phyloP scores from a whole-genome alignment of 495 filamentous ascomycete species.

The Pyronema domesticum region DNA sequence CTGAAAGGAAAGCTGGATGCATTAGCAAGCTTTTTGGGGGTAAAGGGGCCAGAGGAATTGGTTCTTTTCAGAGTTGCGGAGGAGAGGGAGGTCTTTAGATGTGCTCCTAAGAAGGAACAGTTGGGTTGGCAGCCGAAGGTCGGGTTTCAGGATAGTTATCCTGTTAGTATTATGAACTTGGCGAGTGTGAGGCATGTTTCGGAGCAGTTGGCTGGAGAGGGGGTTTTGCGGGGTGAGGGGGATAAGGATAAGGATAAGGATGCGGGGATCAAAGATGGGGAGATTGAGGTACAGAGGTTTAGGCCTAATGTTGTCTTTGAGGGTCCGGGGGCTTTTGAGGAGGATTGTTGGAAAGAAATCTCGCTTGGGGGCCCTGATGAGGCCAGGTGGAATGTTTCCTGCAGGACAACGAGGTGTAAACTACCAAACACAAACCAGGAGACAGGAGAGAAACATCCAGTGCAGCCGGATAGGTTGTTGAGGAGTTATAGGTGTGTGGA shows the following conservation, averaged over 20 bases:
- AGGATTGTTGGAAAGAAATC: conserved; percentile 55
- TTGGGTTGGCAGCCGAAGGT: conserved; percentile 60
- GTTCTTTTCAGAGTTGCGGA: conserved; percentile 52
- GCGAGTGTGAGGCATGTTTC: conserved; percentile 47
- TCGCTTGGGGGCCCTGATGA: conserved; percentile 30
- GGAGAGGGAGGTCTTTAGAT: conserved; percentile 51
- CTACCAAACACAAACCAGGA: conserved; percentile 68
- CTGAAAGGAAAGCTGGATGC: conserved; percentile 29
- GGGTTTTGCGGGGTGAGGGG: no score
- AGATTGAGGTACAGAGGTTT: conserved; percentile 53
- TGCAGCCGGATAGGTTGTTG: conserved; percentile 58
- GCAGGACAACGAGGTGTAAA: conserved; percentile 42
- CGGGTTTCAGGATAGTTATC: conserved; percentile 78
- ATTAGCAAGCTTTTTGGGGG: conserved; percentile 42
- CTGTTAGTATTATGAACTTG: conserved; percentile 63
- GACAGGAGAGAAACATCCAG: conserved; percentile 49
- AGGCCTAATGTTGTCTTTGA: conserved; percentile 63
- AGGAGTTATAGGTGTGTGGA: conserved; percentile 55
- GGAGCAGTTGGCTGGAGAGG: no score
- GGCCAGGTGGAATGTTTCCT: conserved; percentile 27
- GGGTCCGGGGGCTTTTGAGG: conserved; percentile 44
- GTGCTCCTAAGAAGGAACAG: conserved; percentile 49
- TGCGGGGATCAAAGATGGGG: conserved; percentile 32
- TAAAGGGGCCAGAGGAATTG: conserved; percentile 36
- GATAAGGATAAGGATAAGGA: no score